These are phyloP conservation scores for Neofusicoccum laricinum DNA, from an alignment of 2,329 filamentous ascomycete species.

Conservation along the genomic window DNA sequence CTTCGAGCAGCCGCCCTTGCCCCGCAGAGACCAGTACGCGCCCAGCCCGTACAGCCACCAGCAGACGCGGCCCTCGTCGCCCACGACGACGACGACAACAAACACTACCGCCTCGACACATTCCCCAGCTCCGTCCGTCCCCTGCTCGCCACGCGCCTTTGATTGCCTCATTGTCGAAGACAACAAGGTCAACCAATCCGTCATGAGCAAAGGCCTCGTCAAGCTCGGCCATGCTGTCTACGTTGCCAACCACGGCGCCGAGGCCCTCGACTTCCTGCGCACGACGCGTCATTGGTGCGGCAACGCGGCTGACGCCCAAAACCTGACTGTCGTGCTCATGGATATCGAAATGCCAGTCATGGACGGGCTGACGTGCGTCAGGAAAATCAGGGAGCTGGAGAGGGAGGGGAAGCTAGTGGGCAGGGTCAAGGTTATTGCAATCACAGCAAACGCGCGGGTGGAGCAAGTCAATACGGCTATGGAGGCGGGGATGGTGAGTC, in stretches of 20 bases:
- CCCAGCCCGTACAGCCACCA: background rate
- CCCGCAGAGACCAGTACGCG: background rate
- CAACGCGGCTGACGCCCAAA: constrained; percentile 3
- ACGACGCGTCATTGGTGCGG: constrained; percentile 21
- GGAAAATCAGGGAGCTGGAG: constrained; percentile 32
- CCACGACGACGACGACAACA: constrained; percentile 56
- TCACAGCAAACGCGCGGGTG: constrained; percentile 36
- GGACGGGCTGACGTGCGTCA: constrained; percentile 36
- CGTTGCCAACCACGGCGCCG: constrained; percentile 38
- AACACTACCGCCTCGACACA: constrained; percentile 68
- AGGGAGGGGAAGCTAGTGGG: constrained; percentile 21
- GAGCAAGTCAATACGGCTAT: constrained; percentile 36
- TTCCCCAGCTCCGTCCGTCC: constrained; percentile 66
- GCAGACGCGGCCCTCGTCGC: constrained; percentile 48
- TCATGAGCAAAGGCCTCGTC: constrained; percentile 39
- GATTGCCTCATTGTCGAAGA: constrained; percentile 36
- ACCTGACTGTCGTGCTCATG: constrained; percentile 33
- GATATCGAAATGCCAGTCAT: constrained; percentile 41
- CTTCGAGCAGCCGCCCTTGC: constrained; percentile 9
- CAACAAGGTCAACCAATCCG: constrained; percentile 41
- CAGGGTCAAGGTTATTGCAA: constrained; percentile 33
- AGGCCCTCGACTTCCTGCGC: constrained; percentile 34
- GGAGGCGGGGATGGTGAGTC: constrained; percentile 27
- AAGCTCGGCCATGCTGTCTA: constrained; percentile 35
- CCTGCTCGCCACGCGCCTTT: background rate